Evolutionary conservation across 2,329 filamentous ascomycete genomes (phyloP).

Genomic region (Samsoniella hepiali): DNA sequence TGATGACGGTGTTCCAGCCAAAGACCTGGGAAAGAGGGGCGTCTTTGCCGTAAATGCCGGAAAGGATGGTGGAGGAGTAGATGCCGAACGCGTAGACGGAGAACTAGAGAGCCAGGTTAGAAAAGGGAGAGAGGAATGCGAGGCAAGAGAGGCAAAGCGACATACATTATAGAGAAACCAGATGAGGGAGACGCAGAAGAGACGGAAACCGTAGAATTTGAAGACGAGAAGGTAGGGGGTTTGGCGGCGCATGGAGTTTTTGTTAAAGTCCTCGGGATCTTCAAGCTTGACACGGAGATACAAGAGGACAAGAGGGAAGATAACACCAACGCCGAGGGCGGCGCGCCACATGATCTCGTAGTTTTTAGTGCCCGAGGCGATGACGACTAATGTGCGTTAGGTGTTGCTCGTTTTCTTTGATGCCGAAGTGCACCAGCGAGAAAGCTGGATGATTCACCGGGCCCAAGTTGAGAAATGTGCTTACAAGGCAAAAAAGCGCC

Average conservation of each 20-base stretch:
- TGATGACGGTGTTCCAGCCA: constrained; percentile 86
- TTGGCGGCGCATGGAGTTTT: constrained; percentile 62
- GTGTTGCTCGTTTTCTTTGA: constrained; percentile 25
- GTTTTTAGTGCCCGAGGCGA: constrained; percentile 57
- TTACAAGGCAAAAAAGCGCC: constrained; percentile 69
- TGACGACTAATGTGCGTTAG: constrained; percentile 31
- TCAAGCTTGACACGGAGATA: constrained; percentile 68
- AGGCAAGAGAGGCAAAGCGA: neutral
- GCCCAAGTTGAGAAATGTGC: constrained; percentile 7
- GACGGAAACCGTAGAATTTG: constrained; percentile 69
- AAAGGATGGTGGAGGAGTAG: constrained; percentile 74
- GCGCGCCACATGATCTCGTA: constrained; percentile 77
- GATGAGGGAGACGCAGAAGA: constrained; percentile 66
- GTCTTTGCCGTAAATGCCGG: constrained; percentile 56
- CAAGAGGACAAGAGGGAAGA: constrained; percentile 72
- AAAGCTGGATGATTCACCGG: too few species aligned
- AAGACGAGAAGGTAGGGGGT: constrained; percentile 55
- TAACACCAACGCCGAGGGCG: constrained; percentile 70
- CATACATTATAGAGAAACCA: constrained; percentile 80
- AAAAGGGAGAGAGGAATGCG: neutral
- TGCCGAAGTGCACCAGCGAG: too few species aligned
- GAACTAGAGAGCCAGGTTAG: constrained; percentile 46
- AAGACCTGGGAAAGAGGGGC: constrained; percentile 72
- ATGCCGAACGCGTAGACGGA: constrained; percentile 81
- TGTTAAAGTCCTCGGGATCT: constrained; percentile 74